Percentiles rank a stretch among this genome's conserved stretches.
Conservation (phyloP, 352 stramenopile species). For the Pythium periplocum region DNA sequence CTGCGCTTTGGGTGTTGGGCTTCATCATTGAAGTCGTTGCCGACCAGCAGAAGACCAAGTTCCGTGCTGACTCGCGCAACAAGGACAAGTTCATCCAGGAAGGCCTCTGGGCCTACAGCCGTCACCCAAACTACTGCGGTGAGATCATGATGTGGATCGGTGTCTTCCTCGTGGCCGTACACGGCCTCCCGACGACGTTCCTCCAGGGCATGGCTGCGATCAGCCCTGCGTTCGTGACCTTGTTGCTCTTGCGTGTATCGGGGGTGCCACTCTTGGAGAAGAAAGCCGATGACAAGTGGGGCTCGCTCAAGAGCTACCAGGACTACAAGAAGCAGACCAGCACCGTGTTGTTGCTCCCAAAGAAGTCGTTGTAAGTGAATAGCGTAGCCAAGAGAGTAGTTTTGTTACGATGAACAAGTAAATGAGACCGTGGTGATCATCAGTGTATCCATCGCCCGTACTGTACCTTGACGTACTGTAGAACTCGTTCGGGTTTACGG, state of each 20-base stretch:
- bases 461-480: no score
- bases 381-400: no score
- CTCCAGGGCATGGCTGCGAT: conserved; percentile 37
- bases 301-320: conserved; percentile 50
- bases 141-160: conserved; percentile 90
- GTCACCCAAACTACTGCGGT: conserved; percentile 92
- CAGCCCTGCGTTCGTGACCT: conserved; percentile 61
- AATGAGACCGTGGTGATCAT: no score
- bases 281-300: conserved; percentile 65
- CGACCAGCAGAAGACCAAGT: conserved; percentile 81
- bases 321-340: conserved; percentile 75
- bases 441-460: no score
- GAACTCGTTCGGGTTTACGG: no score
- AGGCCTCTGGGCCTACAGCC: conserved; percentile 84
- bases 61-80: conserved; percentile 53
- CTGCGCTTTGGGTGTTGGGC: conserved; percentile 51
- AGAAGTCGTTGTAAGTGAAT: background rate
- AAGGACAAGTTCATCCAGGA: conserved; percentile 75
- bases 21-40: conserved; percentile 72
- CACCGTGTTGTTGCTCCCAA: conserved; percentile 41
- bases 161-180: conserved; percentile 44
- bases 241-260: conserved; percentile 67
- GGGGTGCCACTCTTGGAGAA: conserved; percentile 79
- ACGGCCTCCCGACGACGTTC: conserved; percentile 30
- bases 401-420: no score